These are phyloP conservation scores for Hypoxylon sp. DNA, from an alignment of 2,329 filamentous ascomycete species.

Conservation along the genomic window DNA sequence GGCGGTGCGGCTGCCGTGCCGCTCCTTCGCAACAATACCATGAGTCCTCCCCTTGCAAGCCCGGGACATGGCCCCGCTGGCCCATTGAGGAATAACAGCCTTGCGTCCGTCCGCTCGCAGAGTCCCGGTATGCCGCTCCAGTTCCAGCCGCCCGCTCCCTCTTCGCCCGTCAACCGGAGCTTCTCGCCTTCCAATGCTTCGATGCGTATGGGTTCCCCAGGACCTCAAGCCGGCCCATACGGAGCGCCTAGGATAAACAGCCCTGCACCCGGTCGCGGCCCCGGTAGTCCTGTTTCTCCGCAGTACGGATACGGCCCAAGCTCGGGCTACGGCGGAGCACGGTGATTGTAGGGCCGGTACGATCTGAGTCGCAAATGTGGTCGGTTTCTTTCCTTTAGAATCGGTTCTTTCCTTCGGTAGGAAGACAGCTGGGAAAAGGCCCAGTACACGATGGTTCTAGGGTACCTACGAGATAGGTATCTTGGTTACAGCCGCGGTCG, in stretches of 20 bases:
- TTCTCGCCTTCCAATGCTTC: constrained; percentile 41
- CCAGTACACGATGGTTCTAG: no score
- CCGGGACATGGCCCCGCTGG: neutral
- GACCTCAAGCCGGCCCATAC: constrained; percentile 25
- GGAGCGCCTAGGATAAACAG: constrained; percentile 34
- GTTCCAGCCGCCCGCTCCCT: constrained; percentile 25
- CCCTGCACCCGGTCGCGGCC: constrained; percentile 31
- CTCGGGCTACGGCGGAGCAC: constrained; percentile 1
- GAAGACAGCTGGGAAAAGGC: no score
- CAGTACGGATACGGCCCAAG: constrained; percentile 3
- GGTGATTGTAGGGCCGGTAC: constrained; percentile 1
- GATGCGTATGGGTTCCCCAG: constrained; percentile 42
- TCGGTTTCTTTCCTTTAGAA: neutral
- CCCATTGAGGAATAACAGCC: constrained; percentile 34
- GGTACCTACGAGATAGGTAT: no score
- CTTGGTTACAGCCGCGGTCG: neutral
- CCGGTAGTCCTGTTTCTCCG: constrained; percentile 14
- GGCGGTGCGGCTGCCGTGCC: constrained; percentile 34
- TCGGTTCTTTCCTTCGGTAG: no score
- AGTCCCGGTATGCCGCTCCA: constrained; percentile 37
- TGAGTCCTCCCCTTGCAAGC: constrained; percentile 22
- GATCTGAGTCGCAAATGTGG: neutral
- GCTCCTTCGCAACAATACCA: constrained; percentile 38
- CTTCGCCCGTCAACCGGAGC: constrained; percentile 40
- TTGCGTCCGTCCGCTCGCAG: constrained; percentile 30